Base-by-base conservation (phyloP, 2,329 filamentous ascomycete species). In the Colletotrichum agaves region DNA sequence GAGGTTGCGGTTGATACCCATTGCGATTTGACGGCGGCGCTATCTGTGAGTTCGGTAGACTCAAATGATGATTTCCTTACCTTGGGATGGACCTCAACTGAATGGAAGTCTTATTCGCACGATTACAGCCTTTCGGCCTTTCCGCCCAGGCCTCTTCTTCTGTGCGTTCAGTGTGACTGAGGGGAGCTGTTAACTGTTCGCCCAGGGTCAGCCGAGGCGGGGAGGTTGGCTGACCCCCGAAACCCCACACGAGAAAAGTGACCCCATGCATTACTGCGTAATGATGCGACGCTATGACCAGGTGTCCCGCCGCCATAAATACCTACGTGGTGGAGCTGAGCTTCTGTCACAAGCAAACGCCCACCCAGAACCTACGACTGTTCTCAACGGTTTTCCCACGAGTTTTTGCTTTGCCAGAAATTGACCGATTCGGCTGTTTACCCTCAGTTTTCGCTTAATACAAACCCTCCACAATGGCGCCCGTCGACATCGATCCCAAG, bases 391-490 rank as follows among this genome's bases (percentile, higher is more conserved):
- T 68, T 57, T 53, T 44, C 15, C 37, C 21, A 61, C 31, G 47
- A 50, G 23, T 27, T 19, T 50, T 58, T 67, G 63, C 56, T 35
- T 43, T 13, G 50, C 21, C 39, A 21, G 37, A 10, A 19, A 35
- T 50, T 23, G 31, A 52, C 17, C 37, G 5, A 17, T 44, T 8
- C 39, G 10, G 53, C 17, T 5, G n/a, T 41, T 43, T 23, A 33
- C 49, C 33, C n/a, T 39, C 31, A 23, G 12, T 39, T 57, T 37
- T 10, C 15, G n/a, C 21, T 19, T 12, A n/a, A 13, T 6, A 17
- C 7, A 17, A 13, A 47, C 1, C 31, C 17, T 27, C 11, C 72
- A 72, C 70, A 71, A 84, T 85, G 83, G 77, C 76, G 58, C 71
- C 75, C 60, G 67, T 75, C 64, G 71, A 79, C 71, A 74, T 78